phyloP scores from a whole-genome alignment of 163 green algal genomes.

The Prototheca wickerhamii region DNA sequence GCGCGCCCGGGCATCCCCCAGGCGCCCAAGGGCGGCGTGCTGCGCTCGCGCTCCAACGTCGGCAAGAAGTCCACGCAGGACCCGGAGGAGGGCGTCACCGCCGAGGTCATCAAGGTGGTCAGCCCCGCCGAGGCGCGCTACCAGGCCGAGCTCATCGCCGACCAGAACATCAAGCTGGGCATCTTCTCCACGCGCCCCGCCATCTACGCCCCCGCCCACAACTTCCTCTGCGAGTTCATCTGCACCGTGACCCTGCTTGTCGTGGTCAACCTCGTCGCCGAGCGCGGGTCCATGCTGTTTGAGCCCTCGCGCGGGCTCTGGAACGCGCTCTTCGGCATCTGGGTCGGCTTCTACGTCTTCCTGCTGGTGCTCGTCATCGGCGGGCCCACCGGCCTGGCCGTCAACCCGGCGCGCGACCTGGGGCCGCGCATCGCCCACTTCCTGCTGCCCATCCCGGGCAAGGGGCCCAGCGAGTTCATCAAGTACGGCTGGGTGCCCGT shows the following conservation, averaged over 20 bases:
- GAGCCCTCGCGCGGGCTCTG: slow-evolving; percentile 6
- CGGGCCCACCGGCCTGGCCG: slow-evolving; percentile 40
- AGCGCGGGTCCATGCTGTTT: slow-evolving; percentile 11
- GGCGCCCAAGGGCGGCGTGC: no score
- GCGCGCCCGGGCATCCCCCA: no score
- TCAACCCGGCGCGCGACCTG: slow-evolving; percentile 57
- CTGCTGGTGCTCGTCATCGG: slow-evolving; percentile 30
- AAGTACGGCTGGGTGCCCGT: slow-evolving; percentile 42
- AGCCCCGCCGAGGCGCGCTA: not conserved
- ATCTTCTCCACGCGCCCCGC: slow-evolving; percentile 52
- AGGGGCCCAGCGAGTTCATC: slow-evolving; percentile 47
- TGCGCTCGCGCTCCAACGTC: no score
- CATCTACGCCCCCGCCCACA: slow-evolving; percentile 35
- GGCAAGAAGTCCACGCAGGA: not conserved
- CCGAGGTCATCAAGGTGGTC: not conserved
- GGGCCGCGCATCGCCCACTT: slow-evolving; percentile 46
- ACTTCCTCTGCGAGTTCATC: slow-evolving; percentile 31
- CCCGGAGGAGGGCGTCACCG: not conserved
- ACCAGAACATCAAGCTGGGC: slow-evolving; percentile 51
- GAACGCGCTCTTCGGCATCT: not conserved
- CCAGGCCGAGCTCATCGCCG: slow-evolving; percentile 14
- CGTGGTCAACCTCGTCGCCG: slow-evolving; percentile 26
- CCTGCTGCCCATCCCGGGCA: slow-evolving; percentile 51
- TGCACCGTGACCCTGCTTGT: slow-evolving; percentile 27
- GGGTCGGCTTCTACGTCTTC: slow-evolving; percentile 13